phyloP scores from a whole-genome alignment of 352 stramenopile species.

The Pythium scleroteichum region DNA sequence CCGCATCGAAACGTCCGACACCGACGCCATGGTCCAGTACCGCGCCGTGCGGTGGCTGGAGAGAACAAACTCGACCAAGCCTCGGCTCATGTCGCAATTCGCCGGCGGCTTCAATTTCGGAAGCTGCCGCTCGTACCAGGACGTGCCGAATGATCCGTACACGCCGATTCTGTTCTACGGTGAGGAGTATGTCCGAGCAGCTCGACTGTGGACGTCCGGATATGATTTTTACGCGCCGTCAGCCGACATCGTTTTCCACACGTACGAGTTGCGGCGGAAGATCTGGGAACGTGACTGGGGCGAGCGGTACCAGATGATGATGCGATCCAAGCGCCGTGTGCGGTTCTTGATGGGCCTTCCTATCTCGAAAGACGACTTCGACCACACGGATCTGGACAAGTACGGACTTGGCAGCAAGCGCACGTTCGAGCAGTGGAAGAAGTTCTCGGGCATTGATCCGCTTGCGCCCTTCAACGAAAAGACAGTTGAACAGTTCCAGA shows the following conservation, averaged over 20 bases:
- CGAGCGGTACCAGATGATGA: conserved; percentile 53
- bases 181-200: conserved; percentile 73
- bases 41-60: conserved; percentile 55
- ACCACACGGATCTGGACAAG: conserved; percentile 65
- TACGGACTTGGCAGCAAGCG: conserved; percentile 71
- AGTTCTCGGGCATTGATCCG: conserved; percentile 77
- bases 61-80: conserved; percentile 60
- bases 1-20: conserved; percentile 63
- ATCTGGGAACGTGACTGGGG: conserved; percentile 78
- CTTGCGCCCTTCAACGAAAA: conserved; percentile 45
- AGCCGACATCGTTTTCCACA: conserved; percentile 72
- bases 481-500: conserved; percentile 60
- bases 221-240: conserved; percentile 81
- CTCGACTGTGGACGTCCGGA: conserved; percentile 69
- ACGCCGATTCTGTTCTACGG: conserved; percentile 77
- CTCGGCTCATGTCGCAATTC: conserved; percentile 69
- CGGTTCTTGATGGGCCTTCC: conserved; percentile 55
- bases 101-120: conserved; percentile 82
- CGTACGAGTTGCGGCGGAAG: conserved; percentile 73
- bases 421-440: conserved; percentile 71
- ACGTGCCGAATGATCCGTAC: conserved; percentile 77
- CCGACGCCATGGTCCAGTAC: conserved; percentile 78
- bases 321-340: conserved; percentile 68
- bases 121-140: conserved; percentile 52
- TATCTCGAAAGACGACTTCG: conserved; percentile 63